Evolutionary conservation across 495 filamentous ascomycete genomes (phyloP).

Genomic region (Neohortaea acidophila): DNA sequence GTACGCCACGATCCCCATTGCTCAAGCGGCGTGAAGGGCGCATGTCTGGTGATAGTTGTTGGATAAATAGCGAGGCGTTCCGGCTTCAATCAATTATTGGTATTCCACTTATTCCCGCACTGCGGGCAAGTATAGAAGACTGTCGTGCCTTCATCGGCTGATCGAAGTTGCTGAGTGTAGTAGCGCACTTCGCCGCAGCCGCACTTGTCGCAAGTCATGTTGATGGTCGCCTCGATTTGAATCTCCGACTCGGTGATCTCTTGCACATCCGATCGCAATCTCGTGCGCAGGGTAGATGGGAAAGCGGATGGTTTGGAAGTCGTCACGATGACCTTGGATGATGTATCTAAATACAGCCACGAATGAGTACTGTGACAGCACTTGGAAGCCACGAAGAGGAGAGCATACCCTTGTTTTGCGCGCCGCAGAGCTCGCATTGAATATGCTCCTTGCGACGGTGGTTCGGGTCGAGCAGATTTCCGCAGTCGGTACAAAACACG

Average conservation of each 20-base stretch:
- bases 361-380: neutral
- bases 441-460: conserved; percentile 62
- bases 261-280: conserved; percentile 63
- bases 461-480: conserved; percentile 71
- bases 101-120: conserved; percentile 61
- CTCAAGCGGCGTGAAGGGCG: conserved; percentile 2
- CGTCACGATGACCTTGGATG: conserved; percentile 67
- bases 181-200: conserved; percentile 71
- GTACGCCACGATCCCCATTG: conserved; percentile 67
- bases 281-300: conserved; percentile 71
- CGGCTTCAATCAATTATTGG: conserved; percentile 36
- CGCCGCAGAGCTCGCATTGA: conserved; percentile 70
- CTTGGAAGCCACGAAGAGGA: neutral
- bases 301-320: conserved; percentile 72
- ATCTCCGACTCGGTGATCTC: conserved; percentile 63
- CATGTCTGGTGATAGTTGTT: neutral
- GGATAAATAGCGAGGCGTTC: neutral
- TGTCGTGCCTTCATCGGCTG: conserved; percentile 89
- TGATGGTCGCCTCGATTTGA: conserved; percentile 57
- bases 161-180: conserved; percentile 69
- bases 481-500: conserved; percentile 76
- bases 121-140: conserved; percentile 69
- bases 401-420: conserved; percentile 57
- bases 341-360: conserved; percentile 58
- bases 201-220: conserved; percentile 63